Conservation (phyloP, 768 basidiomycete species). For the Termitomyces sp. region DNA sequence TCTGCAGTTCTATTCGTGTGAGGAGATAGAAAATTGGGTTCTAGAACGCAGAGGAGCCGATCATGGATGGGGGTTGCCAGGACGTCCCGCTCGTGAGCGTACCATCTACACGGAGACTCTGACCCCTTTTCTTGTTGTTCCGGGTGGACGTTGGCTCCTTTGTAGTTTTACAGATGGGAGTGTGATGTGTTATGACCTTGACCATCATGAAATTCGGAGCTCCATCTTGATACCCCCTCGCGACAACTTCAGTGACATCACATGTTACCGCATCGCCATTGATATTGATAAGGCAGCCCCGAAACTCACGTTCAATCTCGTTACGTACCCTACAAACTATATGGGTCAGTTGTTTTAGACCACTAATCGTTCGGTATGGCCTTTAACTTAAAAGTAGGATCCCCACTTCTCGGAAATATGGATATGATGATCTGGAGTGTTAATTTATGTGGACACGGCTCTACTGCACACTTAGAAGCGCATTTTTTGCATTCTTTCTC, state of each 20-base stretch:
- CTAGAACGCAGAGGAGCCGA: background rate
- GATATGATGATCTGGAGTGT: background rate
- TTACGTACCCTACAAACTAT: background rate
- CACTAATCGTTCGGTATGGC: background rate
- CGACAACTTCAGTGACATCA: background rate
- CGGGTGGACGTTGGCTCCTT: background rate
- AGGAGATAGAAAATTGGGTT: background rate
- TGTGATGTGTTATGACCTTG: background rate
- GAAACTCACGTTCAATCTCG: background rate
- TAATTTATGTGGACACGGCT: background rate
- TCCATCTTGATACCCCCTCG: background rate
- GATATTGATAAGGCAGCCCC: background rate
- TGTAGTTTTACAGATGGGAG: background rate
- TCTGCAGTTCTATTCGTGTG: background rate
- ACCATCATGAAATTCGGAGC: background rate
- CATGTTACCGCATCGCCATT: background rate
- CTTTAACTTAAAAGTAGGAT: background rate
- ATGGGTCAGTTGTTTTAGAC: background rate
- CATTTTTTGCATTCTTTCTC: background rate
- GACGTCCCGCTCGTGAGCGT: background rate
- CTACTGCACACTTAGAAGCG: background rate
- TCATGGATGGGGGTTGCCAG: background rate
- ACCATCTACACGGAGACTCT: background rate
- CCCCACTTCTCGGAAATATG: background rate
- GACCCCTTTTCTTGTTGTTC: background rate